These are phyloP conservation scores for Jacaranda copaia DNA, from an alignment of 257 asterid genomes.

Conservation along the genomic window DNA sequence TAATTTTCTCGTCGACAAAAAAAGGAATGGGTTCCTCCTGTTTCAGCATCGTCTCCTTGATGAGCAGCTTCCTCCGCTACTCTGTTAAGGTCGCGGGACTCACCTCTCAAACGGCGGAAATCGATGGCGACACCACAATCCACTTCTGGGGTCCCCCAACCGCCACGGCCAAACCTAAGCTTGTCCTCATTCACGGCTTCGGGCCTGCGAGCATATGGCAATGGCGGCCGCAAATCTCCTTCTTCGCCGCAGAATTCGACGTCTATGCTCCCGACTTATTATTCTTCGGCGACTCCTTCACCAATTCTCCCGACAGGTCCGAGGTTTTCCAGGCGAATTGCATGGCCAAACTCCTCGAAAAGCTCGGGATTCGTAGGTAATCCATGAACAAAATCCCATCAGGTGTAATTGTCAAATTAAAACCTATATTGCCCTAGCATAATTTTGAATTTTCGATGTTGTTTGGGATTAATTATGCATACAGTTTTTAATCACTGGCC, in stretches of 20 bases:
- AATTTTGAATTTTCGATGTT: too few species aligned
- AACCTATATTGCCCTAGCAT: too few species aligned
- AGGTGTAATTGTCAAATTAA: too few species aligned
- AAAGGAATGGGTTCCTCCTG: conserved; percentile 41
- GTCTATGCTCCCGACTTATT: conserved; percentile 74
- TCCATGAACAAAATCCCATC: too few species aligned
- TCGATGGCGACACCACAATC: conserved; percentile 68
- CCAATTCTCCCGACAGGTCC: conserved; percentile 60
- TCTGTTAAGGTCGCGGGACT: conserved; percentile 61
- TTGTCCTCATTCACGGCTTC: conserved; percentile 77
- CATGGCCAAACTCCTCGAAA: conserved; percentile 54
- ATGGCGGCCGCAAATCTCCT: conserved; percentile 70
- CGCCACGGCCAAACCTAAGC: conserved; percentile 54
- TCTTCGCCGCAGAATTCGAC: conserved; percentile 56
- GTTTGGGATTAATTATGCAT: too few species aligned
- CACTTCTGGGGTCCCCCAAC: conserved; percentile 75
- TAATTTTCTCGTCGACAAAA: background rate
- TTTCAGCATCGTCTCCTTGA: conserved; percentile 60
- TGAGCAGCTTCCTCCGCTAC: conserved; percentile 57
- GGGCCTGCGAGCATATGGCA: conserved; percentile 81
- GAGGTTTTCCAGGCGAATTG: conserved; percentile 81
- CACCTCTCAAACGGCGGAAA: conserved; percentile 48
- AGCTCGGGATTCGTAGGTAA: conserved; percentile 51
- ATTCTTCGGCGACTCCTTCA: conserved; percentile 69
- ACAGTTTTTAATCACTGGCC: background rate